Evolutionary conservation across 441 rosid species (phyloP).

Genomic region (Jatropha multifida): DNA sequence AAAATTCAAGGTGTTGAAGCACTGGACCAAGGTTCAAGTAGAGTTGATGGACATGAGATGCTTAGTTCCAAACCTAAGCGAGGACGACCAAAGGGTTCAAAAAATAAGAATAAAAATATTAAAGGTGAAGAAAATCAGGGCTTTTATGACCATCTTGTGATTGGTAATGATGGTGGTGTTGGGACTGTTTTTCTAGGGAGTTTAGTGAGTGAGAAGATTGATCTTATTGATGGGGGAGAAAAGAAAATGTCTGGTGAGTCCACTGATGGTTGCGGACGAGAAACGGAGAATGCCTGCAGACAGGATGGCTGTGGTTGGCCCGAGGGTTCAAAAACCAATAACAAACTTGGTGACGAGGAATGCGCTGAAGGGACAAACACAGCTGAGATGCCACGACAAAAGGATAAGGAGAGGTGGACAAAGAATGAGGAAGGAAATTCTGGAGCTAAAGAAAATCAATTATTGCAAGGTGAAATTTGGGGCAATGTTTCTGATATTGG

Average conservation of each 20-base stretch:
- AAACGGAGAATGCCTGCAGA: slow-evolving; percentile 2
- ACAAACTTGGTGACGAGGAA: slow-evolving; percentile 1
- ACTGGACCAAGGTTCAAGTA: slow-evolving; percentile 4
- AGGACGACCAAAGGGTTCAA: neutral
- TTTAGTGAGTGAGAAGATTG: slow-evolving; percentile 2
- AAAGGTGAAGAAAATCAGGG: slow-evolving; percentile 18
- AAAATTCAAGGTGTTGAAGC: slow-evolving; percentile 16
- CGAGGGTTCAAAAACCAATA: slow-evolving; percentile 14
- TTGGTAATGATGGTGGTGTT: neutral
- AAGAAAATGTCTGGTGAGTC: neutral
- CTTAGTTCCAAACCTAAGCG: neutral
- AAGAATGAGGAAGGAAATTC: slow-evolving; percentile 8
- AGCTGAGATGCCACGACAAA: slow-evolving; percentile 3
- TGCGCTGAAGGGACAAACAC: neutral
- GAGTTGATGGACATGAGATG: slow-evolving; percentile 16
- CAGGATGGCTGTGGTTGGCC: slow-evolving; percentile 11
- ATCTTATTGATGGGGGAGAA: slow-evolving; percentile 3
- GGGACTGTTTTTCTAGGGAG: neutral
- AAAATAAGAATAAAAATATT: neutral
- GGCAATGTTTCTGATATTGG: too few species aligned
- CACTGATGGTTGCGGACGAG: neutral
- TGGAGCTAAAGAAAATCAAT: neutral
- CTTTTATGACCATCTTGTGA: neutral
- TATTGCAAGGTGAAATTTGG: neutral
- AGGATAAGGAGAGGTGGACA: slow-evolving; percentile 3